Evolutionary conservation across 2,329 filamentous ascomycete species (phyloP).

Genomic region (Colletotrichum lini): DNA sequence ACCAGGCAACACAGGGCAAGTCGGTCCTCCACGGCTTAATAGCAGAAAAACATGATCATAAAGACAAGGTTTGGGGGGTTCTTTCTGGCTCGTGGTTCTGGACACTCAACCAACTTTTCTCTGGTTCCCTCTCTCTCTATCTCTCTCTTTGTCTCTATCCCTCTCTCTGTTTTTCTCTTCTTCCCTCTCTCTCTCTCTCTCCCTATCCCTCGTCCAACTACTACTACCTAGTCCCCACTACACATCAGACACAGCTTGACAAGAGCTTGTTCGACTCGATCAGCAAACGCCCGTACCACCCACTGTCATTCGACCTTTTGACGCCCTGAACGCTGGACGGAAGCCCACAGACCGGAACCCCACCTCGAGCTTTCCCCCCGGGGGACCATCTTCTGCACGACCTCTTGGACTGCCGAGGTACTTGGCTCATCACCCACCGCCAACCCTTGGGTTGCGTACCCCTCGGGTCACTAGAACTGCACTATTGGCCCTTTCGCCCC

Average conservation of each 20-base stretch:
- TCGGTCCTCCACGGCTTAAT: background rate
- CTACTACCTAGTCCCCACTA: background rate
- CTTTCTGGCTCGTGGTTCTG: background rate
- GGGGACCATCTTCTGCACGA: background rate
- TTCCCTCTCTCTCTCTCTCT: background rate
- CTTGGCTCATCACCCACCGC: constrained; percentile 10
- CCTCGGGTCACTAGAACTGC: constrained; percentile 16
- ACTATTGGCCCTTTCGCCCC: constrained; percentile 3
- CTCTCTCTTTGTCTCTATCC: no score
- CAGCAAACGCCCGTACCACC: constrained; percentile 12
- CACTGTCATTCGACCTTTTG: constrained; percentile 21
- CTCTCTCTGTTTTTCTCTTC: background rate
- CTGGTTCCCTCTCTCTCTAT: no score
- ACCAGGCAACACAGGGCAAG: background rate
- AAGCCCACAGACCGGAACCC: constrained; percentile 35
- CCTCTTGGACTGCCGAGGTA: constrained; percentile 23
- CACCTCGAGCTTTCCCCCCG: constrained; percentile 19
- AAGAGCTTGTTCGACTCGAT: background rate
- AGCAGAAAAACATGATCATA: background rate
- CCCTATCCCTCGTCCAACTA: background rate
- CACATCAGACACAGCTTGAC: background rate
- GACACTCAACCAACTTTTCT: background rate
- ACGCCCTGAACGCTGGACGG: constrained; percentile 33
- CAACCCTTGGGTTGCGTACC: constrained; percentile 21
- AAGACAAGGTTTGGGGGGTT: constrained; percentile 1